These are phyloP conservation scores for Chrysoporthe deuterocubensis DNA, from an alignment of 2,329 filamentous ascomycete genomes.

Conservation along the genomic window DNA sequence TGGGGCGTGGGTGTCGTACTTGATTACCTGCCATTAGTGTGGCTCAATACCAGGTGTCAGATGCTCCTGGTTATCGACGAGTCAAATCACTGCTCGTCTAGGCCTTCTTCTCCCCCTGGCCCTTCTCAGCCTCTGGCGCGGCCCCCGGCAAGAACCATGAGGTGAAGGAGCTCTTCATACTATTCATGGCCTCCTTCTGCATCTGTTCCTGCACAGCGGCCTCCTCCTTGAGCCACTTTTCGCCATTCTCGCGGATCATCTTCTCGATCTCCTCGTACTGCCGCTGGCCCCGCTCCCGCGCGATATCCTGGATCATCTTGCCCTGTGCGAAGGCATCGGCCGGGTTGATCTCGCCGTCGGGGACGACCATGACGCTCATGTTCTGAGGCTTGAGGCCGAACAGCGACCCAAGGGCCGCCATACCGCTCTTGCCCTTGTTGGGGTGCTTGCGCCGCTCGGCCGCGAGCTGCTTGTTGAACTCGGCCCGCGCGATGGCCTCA, in stretches of 20 bases:
- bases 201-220: slow-evolving; percentile 84
- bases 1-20: not conserved
- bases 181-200: slow-evolving; percentile 88
- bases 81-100: not conserved
- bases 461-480: slow-evolving; percentile 79
- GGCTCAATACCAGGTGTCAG: slow-evolving; percentile 13
- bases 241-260: slow-evolving; percentile 90
- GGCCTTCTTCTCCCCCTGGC: slow-evolving; percentile 5
- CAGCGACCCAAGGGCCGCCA: slow-evolving; percentile 71
- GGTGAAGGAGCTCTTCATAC: slow-evolving; percentile 81
- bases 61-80: not conserved
- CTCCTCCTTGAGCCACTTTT: slow-evolving; percentile 95
- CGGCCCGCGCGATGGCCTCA: slow-evolving; percentile 82
- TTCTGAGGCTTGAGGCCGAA: slow-evolving; percentile 77
- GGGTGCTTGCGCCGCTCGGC: slow-evolving; percentile 68
- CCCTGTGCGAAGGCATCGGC: slow-evolving; percentile 83
- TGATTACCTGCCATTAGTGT: not conserved
- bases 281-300: slow-evolving; percentile 86
- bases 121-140: slow-evolving; percentile 1
- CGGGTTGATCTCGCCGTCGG: slow-evolving; percentile 71
- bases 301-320: slow-evolving; percentile 96
- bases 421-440: slow-evolving; percentile 54
- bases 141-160: slow-evolving; percentile 51
- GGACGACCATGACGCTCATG: slow-evolving; percentile 63
- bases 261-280: slow-evolving; percentile 89